Base-by-base conservation (phyloP, 805 yeast species). In the Clavispora santaluciae region DNA sequence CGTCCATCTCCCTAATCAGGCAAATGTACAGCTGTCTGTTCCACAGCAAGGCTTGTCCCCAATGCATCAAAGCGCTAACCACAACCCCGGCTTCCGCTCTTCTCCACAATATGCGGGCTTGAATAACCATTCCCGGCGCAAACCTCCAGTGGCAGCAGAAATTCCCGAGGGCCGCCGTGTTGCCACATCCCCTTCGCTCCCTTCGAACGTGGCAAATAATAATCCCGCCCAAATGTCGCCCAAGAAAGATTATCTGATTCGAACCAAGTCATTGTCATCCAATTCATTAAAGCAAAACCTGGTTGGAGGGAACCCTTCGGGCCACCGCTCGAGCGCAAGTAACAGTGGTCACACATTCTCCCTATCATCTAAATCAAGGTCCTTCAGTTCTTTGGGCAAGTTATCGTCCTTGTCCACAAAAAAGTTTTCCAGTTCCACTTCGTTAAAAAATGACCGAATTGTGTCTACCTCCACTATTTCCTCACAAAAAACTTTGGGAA, bases 371-470 rank as follows among this genome's bases (percentile, higher is more conserved):
- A 66, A 64, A 39, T 64, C 71, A 3, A 50, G 72, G 25, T 68
- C 73, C 1, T 66, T 68, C 40, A 59, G 68, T 13, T 69, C 74
- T 1, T 56, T 70, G 36, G 59, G 67, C 11, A 70, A 68, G 45
- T 55, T 68, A 16, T 66, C 73, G 3, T 65, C 57, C 4, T 57
- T 68, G 20, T 64, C 73, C 6, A 63, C 70, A n/a, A 67, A 66
- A 40, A 67, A 64, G 48, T 61, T 64, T 43, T 56, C 52, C 35
- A 64, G 69, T 8, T 56, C 68, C 1, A 39, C 66, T 6, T 60
- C 70, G 1, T 55, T 63, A 28, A 55, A 54, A 36, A 31, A 55
- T 15, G 71, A 67, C 36, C 46, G 72, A 16, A 50, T 44, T n/a
- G 57, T 56, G 6, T 58, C 67, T 5, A 46, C 50, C 20, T 53